A percentile compares a stretch with the other conserved stretches of the same genome.
phyloP scores from a whole-genome alignment of 2,329 filamentous ascomycete species.

The Ascochyta viciae-villosae region DNA sequence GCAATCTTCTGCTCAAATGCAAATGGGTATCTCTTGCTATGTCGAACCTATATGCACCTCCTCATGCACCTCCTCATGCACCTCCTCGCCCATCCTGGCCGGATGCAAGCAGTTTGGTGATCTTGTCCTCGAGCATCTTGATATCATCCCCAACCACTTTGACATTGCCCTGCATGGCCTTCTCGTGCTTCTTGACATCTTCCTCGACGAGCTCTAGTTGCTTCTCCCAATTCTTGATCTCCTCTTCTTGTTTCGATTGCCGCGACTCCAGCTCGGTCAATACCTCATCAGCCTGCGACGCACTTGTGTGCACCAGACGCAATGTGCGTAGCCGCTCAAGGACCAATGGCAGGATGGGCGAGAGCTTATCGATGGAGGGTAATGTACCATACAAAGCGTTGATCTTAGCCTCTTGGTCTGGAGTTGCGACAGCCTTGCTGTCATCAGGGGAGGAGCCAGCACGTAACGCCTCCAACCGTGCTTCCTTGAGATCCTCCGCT shows the following conservation, averaged over 20 bases:
- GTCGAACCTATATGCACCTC: neutral
- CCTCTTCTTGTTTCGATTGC: constrained; percentile 81
- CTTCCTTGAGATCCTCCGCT: constrained; percentile 73
- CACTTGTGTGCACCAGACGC: constrained; percentile 83
- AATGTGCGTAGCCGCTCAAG: constrained; percentile 86
- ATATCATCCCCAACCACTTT: constrained; percentile 89
- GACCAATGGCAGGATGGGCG: constrained; percentile 83
- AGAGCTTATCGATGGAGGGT: constrained; percentile 84
- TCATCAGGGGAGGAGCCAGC: constrained; percentile 17
- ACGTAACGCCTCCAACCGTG: constrained; percentile 38
- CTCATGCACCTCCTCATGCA: neutral
- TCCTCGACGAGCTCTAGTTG: constrained; percentile 80
- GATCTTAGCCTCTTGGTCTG: constrained; percentile 83
- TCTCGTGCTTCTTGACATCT: constrained; percentile 73
- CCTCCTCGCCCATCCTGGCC: constrained; percentile 10
- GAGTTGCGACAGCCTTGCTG: constrained; percentile 50
- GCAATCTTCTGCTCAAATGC: constrained; percentile 3
- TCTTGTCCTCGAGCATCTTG: constrained; percentile 79
- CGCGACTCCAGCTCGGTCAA: constrained; percentile 78
- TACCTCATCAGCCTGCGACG: constrained; percentile 79
- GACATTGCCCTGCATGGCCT: constrained; percentile 78
- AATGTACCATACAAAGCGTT: constrained; percentile 90
- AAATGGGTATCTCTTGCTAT: constrained; percentile 16
- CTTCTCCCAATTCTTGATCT: constrained; percentile 85
- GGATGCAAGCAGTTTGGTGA: constrained; percentile 56